Evolutionary conservation across 306 rosid genomes (phyloP).

Genomic region (Trifolium subterraneum): DNA sequence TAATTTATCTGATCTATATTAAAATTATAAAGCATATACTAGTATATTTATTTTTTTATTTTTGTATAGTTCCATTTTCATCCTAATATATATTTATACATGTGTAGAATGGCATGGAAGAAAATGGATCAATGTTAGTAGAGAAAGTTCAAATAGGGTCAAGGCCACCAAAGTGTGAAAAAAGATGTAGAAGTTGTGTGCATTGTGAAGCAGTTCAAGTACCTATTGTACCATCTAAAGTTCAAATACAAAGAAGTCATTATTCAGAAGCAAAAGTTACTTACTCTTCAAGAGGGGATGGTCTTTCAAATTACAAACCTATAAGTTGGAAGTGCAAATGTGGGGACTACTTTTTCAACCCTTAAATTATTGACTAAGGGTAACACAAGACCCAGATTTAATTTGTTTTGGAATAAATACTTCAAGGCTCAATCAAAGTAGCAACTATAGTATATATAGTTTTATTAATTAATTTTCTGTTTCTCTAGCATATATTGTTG

Average conservation of each 20-base stretch:
- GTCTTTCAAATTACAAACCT: conserved; percentile 79
- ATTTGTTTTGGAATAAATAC: conserved; percentile 28
- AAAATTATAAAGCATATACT: neutral
- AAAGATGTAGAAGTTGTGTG: conserved; percentile 61
- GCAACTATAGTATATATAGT: neutral
- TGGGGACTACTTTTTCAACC: conserved; percentile 70
- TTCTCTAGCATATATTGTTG: neutral
- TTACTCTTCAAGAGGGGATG: conserved; percentile 57
- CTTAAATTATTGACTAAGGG: conserved; percentile 43
- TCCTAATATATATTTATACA: neutral
- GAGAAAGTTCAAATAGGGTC: conserved; percentile 62
- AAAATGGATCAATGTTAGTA: conserved; percentile 33
- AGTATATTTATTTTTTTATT: neutral
- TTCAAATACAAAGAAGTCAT: conserved; percentile 46
- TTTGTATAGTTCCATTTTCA: neutral
- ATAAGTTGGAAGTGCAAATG: conserved; percentile 92
- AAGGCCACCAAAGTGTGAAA: conserved; percentile 73
- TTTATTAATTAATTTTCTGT: neutral
- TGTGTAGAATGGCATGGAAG: conserved; percentile 44
- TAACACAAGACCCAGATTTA: neutral
- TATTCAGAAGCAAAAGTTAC: neutral
- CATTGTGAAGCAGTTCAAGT: conserved; percentile 87
- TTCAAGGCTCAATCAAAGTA: neutral
- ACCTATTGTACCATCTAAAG: conserved; percentile 54
- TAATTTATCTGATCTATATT: too few relatives aligned